Base-by-base conservation (phyloP, 1,284 basidiomycete genomes). In the Ceratobasidium sp. region DNA sequence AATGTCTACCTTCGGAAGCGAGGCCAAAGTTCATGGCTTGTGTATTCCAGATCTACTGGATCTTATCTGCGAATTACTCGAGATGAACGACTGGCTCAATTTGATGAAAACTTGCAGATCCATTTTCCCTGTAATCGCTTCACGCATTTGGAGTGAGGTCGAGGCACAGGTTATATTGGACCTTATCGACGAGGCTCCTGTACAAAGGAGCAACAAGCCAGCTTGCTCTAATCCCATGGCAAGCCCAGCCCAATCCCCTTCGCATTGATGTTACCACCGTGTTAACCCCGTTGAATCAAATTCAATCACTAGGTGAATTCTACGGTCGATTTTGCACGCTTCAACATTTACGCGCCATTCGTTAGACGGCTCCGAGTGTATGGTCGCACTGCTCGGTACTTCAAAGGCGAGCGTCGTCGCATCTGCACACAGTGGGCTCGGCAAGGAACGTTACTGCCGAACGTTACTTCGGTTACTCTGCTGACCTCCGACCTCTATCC, bases 281-380 rank as follows among this genome's bases (percentile, higher is more conserved):
- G 8, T 38, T 38, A 38, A 8, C 38, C 38, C 38, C 38, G 8
- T 38, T 38, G 38, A 38, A 38, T 38, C 38, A 8, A 38, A 38
- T 38, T 38, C 4, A 38, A 38, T 8, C 38, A 8, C 20, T 27
- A 69, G 54, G 23, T 27, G 35, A 20, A 44, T 35, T 18, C 54
- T 20, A n/a, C 18, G 3, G 33, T 69, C n/a, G 35, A 69, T 18
- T 69, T 69, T 23, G 38, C 52, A 3, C 71, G 71, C 30, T 74
- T 74, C 20, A 48, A 64, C 46, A 41, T 74, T 20, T 74, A 74
- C 41, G 71, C 71, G 8, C 60, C 71, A 6, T 64, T 74, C 30
- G 55, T 74, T 6, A 74, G 46, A 44, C 59, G 65, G 7, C 27
- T 74, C 14, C 33, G 41, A 14, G 71, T 65, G 10, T 65, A 74